Evolutionary conservation across 768 basidiomycete genomes (phyloP).

Genomic region (Udeniomyces megalosporus): DNA sequence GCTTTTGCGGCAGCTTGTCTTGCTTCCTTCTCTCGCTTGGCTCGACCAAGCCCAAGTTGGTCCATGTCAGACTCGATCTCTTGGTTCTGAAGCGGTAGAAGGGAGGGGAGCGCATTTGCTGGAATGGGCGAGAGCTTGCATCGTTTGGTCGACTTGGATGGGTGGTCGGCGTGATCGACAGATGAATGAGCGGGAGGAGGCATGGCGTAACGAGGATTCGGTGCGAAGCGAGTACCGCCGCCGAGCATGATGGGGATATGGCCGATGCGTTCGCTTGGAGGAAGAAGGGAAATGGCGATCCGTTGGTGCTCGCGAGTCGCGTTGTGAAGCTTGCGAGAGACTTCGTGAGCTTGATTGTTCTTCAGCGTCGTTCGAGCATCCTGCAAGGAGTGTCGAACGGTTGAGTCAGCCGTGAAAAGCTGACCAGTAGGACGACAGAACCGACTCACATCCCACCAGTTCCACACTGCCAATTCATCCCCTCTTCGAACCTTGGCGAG

Average conservation of each 20-base stretch:
- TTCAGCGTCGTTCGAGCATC: not conserved
- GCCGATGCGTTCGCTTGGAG: not conserved
- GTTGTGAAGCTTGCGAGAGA: not conserved
- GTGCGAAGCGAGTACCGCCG: constrained; percentile 1
- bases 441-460: constrained; percentile 9
- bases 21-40: not conserved
- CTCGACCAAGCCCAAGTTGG: not conserved
- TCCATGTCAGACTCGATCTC: not conserved
- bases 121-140: not conserved
- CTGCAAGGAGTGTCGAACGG: not conserved
- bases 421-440: not conserved
- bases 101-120: not conserved
- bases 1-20: not conserved
- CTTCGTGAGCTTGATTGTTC: not conserved
- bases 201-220: constrained; percentile 7
- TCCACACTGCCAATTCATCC: not conserved
- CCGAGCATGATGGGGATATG: constrained; percentile 1
- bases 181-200: not conserved
- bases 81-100: not conserved
- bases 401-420: not conserved
- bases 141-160: not conserved
- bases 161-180: not conserved
- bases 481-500: not conserved
- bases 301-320: constrained; percentile 2
- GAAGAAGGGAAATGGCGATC: constrained; percentile 2